Evolutionary conservation across 768 basidiomycete species (phyloP), one percentile per base, ranked within the genome.

Genomic region (Podaxis sp.): DNA sequence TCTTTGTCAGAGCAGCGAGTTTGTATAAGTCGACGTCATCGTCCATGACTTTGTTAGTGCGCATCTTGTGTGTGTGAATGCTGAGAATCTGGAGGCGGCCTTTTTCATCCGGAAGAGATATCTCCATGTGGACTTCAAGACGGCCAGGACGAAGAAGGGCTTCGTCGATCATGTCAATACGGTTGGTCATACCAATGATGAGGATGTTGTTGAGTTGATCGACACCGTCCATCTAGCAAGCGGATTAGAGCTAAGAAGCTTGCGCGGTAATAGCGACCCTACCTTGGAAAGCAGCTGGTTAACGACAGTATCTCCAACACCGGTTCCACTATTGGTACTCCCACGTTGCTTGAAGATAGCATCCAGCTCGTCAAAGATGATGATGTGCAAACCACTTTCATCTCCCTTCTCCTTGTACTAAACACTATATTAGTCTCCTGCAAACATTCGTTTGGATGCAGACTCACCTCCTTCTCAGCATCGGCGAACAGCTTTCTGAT

Each of bases 291-390:
- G 82, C 53, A 99, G 84, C 77, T 99, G 97, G 75, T 99, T 99
- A 75, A 99, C 97, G 19, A 99, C 93, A 19, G 90, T 98, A 74
- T 99, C 97, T n/a, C 95, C 96, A 4, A 99, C 97, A 52, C 97
- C 97, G 8, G 97, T 99, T 2, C 96, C 94, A 63, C 80, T 87
- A 69, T 87, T 89, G 1, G 89, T 92, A 7, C 93, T 93, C 4
- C 97, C 97, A 84, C 97, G 90, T 70, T 99, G 97, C 74, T 98
- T 99, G 83, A 95, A 98, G 67, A 99, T 93, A 15, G 97, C 97
- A 71, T 99, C 97, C 68, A 99, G 76, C 76, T 99, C 97, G 73
- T 99, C 97, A 70, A 99, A 99, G 65, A 99, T 99, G 78, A 99
- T 98, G 78, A 99, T 99, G 71, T 99, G 97, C 52, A 99, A 77